Conservation (phyloP, 2,329 filamentous ascomycete species). For the Thermoascus crustaceus region DNA sequence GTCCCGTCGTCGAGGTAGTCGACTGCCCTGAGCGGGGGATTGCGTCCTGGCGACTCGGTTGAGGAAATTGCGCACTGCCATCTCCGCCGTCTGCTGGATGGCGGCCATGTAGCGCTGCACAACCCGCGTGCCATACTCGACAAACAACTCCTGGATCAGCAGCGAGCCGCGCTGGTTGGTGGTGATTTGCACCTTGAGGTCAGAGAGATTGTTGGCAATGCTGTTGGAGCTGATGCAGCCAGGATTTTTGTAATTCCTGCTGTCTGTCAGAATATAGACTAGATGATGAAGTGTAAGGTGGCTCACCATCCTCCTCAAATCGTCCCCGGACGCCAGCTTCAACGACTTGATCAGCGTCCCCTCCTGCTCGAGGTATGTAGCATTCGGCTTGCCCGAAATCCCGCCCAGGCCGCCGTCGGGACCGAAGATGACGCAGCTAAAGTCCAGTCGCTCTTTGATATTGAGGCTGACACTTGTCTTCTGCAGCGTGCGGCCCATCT, state of each 20-base stretch:
- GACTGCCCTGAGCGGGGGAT: slow-evolving; percentile 15
- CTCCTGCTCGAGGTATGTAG: slow-evolving; percentile 45
- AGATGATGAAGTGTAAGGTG: not conserved
- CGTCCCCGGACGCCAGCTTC: slow-evolving; percentile 60
- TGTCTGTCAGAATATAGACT: not conserved
- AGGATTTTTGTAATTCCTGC: slow-evolving; percentile 3
- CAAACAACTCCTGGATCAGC: slow-evolving; percentile 25
- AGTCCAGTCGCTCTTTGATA: slow-evolving; percentile 76
- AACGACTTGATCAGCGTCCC: slow-evolving; percentile 48
- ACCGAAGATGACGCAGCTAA: slow-evolving; percentile 72
- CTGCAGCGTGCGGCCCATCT: slow-evolving; percentile 45
- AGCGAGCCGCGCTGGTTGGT: slow-evolving; percentile 32
- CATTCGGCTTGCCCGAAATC: slow-evolving; percentile 23
- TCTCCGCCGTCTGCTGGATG: slow-evolving; percentile 28
- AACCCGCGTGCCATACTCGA: slow-evolving; percentile 18
- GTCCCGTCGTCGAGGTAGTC: slow-evolving; percentile 39
- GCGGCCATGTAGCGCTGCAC: slow-evolving; percentile 32
- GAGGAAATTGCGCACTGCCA: slow-evolving; percentile 24
- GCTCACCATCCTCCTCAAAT: slow-evolving; percentile 4
- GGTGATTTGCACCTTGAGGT: slow-evolving; percentile 36
- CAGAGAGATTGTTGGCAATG: slow-evolving; percentile 34
- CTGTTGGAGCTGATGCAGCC: slow-evolving; percentile 12
- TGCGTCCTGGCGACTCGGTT: slow-evolving; percentile 13
- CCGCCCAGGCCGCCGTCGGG: slow-evolving; percentile 44
- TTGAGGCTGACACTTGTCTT: slow-evolving; percentile 48